phyloP scores from a whole-genome alignment of 805 yeast genomes.

The Spathaspora arborariae region DNA sequence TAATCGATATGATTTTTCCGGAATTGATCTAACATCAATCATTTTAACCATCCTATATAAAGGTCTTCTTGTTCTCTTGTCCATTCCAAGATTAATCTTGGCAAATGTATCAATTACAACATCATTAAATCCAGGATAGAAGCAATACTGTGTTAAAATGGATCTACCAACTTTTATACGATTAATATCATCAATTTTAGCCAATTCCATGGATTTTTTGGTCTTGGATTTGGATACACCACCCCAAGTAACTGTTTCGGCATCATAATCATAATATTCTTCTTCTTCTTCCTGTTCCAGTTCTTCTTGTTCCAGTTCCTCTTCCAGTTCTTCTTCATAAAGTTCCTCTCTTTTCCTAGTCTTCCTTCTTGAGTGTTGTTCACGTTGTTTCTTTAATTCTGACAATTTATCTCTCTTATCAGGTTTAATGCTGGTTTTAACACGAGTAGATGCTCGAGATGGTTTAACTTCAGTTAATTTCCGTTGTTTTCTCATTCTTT shows the following conservation, averaged over 20 bases:
- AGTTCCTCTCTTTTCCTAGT: constrained; percentile 35
- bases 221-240: constrained; percentile 18
- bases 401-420: constrained; percentile 54
- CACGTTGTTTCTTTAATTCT: constrained; percentile 74
- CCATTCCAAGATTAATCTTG: constrained; percentile 75
- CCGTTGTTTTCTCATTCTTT: constrained; percentile 57
- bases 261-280: constrained; percentile 27
- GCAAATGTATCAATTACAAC: constrained; percentile 73
- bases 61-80: constrained; percentile 55
- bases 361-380: constrained; percentile 49
- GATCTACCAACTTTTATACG: constrained; percentile 74
- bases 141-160: constrained; percentile 69
- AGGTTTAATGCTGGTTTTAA: constrained; percentile 25
- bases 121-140: constrained; percentile 75
- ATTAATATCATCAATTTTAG: constrained; percentile 64
- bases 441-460: constrained; percentile 38
- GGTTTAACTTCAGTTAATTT: constrained; percentile 15
- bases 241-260: constrained; percentile 33
- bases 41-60: constrained; percentile 83
- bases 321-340: constrained; percentile 37
- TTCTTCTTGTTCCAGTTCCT: constrained; percentile 39
- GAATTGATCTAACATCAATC: constrained; percentile 51
- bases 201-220: constrained; percentile 32
- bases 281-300: constrained; percentile 36
- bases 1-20: constrained; percentile 40